Evolutionary conservation across 495 filamentous ascomycete genomes (phyloP).

Genomic region (Aspergillus bertholletiae): DNA sequence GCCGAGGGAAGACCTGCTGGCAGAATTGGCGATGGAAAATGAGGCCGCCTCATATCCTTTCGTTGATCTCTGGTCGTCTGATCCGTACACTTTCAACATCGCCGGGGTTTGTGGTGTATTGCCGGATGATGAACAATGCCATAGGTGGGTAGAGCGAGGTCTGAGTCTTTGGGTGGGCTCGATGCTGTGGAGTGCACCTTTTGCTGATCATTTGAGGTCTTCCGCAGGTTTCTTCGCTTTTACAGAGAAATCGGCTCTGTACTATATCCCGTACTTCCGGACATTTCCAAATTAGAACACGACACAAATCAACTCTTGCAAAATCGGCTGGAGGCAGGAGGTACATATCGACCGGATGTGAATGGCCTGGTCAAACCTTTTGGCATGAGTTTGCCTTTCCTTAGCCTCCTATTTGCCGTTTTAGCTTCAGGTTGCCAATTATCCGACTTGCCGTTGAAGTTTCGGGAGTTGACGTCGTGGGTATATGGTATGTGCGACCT

Average conservation of each 20-base stretch:
- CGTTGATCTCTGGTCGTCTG: constrained; percentile 58
- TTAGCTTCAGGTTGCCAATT: constrained; percentile 79
- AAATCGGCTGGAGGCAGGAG: constrained; percentile 52
- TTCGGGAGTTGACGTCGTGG: constrained; percentile 58
- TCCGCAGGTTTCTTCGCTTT: constrained; percentile 58
- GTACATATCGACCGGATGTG: constrained; percentile 34
- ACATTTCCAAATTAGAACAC: constrained; percentile 62
- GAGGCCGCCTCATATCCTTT: constrained; percentile 77
- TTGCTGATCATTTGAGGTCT: constrained; percentile 1
- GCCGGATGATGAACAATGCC: constrained; percentile 59
- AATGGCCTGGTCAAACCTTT: constrained; percentile 40
- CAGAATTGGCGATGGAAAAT: constrained; percentile 77
- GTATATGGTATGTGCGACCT: constrained; percentile 46
- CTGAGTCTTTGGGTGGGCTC: neutral
- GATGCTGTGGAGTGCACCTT: neutral
- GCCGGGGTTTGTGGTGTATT: constrained; percentile 66
- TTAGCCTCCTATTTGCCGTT: constrained; percentile 64
- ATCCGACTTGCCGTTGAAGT: constrained; percentile 58
- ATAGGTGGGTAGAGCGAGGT: constrained; percentile 37
- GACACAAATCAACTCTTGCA: constrained; percentile 65
- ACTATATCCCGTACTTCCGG: constrained; percentile 74
- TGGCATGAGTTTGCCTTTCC: constrained; percentile 38
- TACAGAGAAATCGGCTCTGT: constrained; percentile 77
- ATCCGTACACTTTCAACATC: constrained; percentile 66
- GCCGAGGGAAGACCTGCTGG: constrained; percentile 74